Evolutionary conservation across 805 yeast species (phyloP).

Genomic region (Jamesozyma hellenica): DNA sequence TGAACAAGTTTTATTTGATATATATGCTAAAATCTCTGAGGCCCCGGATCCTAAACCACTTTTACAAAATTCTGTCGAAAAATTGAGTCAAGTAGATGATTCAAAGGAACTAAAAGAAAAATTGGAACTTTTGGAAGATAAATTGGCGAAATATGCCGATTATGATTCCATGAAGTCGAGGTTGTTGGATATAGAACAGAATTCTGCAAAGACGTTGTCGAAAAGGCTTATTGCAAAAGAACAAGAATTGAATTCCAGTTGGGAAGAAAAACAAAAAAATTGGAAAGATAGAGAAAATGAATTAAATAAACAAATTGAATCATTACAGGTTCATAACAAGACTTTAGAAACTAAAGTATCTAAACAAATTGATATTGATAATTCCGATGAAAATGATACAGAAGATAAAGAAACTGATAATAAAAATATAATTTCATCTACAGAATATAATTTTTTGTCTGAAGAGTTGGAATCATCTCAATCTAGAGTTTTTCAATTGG

Average conservation of each 20-base stretch:
- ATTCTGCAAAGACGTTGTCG: constrained; percentile 44
- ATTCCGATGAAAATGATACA: constrained; percentile 26
- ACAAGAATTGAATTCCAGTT: constrained; percentile 52
- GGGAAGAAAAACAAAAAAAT: constrained; percentile 64
- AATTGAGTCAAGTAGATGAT: constrained; percentile 47
- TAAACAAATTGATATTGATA: constrained; percentile 38
- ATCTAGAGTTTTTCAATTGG: constrained; percentile 57
- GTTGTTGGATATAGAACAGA: constrained; percentile 50
- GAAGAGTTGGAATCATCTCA: constrained; percentile 69
- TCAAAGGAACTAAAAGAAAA: constrained; percentile 43
- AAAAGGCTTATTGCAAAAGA: constrained; percentile 59
- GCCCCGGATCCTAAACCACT: constrained; percentile 90
- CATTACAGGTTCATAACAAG: constrained; percentile 45
- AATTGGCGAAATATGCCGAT: constrained; percentile 58
- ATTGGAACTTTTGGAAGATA: constrained; percentile 42
- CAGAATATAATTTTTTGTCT: constrained; percentile 53
- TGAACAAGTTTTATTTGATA: constrained; percentile 62
- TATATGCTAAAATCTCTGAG: constrained; percentile 70
- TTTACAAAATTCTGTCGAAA: constrained; percentile 57
- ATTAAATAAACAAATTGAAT: constrained; percentile 40
- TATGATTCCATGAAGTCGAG: constrained; percentile 65
- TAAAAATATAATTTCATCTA: constrained; percentile 17
- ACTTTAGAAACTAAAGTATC: constrained; percentile 63
- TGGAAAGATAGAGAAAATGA: constrained; percentile 54
- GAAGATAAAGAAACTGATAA: constrained; percentile 12